Percentiles rank a stretch among this genome's conserved stretches.
phyloP scores from a whole-genome alignment of 2,329 filamentous ascomycete species.

The Chaetothyriales sp. region DNA sequence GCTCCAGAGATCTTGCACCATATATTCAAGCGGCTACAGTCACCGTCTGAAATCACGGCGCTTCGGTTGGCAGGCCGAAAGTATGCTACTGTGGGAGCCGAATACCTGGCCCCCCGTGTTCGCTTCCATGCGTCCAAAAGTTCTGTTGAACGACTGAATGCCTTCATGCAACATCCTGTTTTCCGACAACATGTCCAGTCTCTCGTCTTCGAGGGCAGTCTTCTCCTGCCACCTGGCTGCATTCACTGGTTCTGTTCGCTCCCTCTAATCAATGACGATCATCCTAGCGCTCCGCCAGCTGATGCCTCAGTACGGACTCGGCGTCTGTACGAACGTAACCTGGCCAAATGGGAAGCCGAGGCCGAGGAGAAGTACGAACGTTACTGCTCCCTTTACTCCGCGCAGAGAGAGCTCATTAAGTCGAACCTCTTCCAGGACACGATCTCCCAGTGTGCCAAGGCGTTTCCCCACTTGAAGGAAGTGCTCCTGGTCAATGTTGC shows the following conservation, averaged over 20 bases:
- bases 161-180: constrained; percentile 10
- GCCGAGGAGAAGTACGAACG: constrained; percentile 10
- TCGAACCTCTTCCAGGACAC: constrained; percentile 5
- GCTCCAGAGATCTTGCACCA: constrained; percentile 16
- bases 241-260: constrained; percentile 5
- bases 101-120: constrained; percentile 13
- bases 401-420: constrained; percentile 12
- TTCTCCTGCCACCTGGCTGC: constrained; percentile 13
- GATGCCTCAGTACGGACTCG: constrained; percentile 9
- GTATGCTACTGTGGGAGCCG: constrained; percentile 14
- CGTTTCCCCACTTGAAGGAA: constrained; percentile 12
- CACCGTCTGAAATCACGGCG: constrained; percentile 6
- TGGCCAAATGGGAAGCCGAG: constrained; percentile 12
- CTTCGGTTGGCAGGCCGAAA: constrained; percentile 9
- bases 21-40: constrained; percentile 10
- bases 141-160: constrained; percentile 14
- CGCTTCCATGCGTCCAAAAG: constrained; percentile 14
- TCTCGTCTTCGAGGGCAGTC: constrained; percentile 14
- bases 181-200: constrained; percentile 14
- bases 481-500: constrained; percentile 12
- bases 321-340: constrained; percentile 16
- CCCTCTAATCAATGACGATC: background rate
- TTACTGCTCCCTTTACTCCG: constrained; percentile 10
- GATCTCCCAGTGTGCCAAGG: constrained; percentile 7
- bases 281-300: constrained; percentile 6